A percentile compares a stretch with the other conserved stretches of the same genome.
These are phyloP conservation scores for Trichosporon coremiiforme DNA, from an alignment of 1,284 basidiomycete species.

Conservation along the genomic window DNA sequence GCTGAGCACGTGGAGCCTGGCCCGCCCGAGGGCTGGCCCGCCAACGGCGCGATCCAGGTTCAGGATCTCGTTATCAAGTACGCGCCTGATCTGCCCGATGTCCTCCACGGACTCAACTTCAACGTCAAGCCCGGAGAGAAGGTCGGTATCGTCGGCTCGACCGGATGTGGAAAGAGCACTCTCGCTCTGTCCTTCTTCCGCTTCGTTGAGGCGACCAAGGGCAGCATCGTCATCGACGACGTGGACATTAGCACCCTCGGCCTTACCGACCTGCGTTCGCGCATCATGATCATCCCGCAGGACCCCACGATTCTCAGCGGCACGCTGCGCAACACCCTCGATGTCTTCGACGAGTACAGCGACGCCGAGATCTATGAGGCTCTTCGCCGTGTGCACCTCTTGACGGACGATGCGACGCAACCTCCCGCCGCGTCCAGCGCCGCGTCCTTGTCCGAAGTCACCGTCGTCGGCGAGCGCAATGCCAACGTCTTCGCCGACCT, in stretches of 20 bases:
- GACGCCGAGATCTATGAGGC: slow-evolving; percentile 85
- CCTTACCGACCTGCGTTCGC: slow-evolving; percentile 75
- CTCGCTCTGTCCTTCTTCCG: slow-evolving; percentile 93
- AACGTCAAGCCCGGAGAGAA: slow-evolving; percentile 68
- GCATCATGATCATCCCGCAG: slow-evolving; percentile 92
- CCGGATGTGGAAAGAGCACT: slow-evolving; percentile 75
- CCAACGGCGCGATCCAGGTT: slow-evolving; percentile 71
- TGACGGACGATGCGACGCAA: slow-evolving; percentile 53
- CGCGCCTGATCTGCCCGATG: slow-evolving; percentile 75
- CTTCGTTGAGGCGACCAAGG: slow-evolving; percentile 84
- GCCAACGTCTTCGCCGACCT: slow-evolving; percentile 83
- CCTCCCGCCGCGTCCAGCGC: neutral
- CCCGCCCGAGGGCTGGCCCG: slow-evolving; percentile 81
- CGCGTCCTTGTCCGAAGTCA: slow-evolving; percentile 37
- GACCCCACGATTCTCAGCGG: slow-evolving; percentile 88
- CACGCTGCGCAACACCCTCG: slow-evolving; percentile 80
- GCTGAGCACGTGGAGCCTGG: slow-evolving; percentile 81
- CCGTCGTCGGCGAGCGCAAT: slow-evolving; percentile 63
- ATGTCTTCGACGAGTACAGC: slow-evolving; percentile 85
- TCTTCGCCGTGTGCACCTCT: slow-evolving; percentile 80
- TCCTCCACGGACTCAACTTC: slow-evolving; percentile 81
- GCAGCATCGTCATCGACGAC: slow-evolving; percentile 82
- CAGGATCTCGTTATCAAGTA: slow-evolving; percentile 83
- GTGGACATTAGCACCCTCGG: slow-evolving; percentile 79
- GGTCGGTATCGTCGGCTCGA: slow-evolving; percentile 84